These are phyloP conservation scores for Arabidopsis suecica DNA, from an alignment of 345 rosid genomes.

Conservation along the genomic window DNA sequence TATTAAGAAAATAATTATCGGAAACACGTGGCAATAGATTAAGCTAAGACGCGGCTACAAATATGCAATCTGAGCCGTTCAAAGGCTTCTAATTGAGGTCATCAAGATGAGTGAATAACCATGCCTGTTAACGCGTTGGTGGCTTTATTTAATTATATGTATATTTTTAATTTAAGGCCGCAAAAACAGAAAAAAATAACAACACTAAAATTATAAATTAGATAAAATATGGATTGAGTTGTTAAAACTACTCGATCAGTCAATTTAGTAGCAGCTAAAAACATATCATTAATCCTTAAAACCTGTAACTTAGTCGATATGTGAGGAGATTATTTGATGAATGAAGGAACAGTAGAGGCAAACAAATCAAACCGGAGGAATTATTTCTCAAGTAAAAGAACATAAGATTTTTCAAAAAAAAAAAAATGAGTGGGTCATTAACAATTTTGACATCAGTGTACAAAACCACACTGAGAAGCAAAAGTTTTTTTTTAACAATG, in stretches of 20 bases:
- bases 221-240: background rate
- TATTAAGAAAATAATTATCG: background rate
- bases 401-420: background rate
- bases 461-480: constrained; percentile 38
- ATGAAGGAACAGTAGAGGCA: background rate
- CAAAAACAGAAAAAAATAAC: too few species aligned
- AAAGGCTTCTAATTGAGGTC: background rate
- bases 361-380: constrained; percentile 13
- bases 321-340: too few species aligned
- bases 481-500: constrained; percentile 19
- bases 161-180: too few species aligned
- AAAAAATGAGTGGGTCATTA: constrained; percentile 19
- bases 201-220: too few species aligned
- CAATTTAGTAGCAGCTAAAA: background rate
- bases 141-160: too few species aligned
- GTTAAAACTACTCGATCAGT: background rate
- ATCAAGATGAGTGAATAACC: too few species aligned
- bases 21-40: constrained; percentile 12
- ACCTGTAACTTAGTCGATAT: background rate
- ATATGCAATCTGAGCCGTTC: constrained; percentile 19
- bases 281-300: background rate
- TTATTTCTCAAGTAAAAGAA: background rate
- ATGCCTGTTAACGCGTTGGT: too few species aligned
- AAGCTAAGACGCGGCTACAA: background rate
- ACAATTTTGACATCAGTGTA: constrained; percentile 28